phyloP scores from a whole-genome alignment of 2,329 filamentous ascomycete genomes.

The Tricladium varicosporioides region DNA sequence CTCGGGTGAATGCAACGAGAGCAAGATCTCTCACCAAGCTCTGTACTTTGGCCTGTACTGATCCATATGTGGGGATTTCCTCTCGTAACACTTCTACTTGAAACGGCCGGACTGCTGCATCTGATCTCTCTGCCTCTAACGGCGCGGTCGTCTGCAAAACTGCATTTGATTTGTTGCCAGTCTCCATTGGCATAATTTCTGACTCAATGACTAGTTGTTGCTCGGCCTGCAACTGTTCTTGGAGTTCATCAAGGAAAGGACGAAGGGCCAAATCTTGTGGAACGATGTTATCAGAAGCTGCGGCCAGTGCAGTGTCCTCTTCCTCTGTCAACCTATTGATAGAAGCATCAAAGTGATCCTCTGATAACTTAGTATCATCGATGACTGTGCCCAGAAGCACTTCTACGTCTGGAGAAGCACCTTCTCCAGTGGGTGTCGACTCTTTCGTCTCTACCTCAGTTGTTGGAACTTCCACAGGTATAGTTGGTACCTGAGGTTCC shows the following conservation, averaged over 20 bases:
- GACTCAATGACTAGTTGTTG: neutral
- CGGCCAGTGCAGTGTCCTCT: too few species aligned
- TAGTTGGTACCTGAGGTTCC: neutral
- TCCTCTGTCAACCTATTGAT: too few species aligned
- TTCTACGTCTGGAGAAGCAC: constrained; percentile 4
- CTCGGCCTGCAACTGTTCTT: neutral
- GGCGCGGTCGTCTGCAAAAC: neutral
- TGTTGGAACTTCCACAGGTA: neutral
- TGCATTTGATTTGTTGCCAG: neutral
- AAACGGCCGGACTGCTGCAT: too few species aligned
- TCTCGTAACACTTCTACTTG: neutral
- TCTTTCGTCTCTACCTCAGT: neutral
- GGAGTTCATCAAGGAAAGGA: neutral
- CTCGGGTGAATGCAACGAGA: constrained; percentile 56
- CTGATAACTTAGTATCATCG: constrained; percentile 1
- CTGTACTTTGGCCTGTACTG: constrained; percentile 54
- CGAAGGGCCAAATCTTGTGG: neutral
- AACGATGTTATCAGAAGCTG: neutral
- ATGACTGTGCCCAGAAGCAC: constrained; percentile 15
- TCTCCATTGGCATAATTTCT: neutral
- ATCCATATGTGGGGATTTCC: constrained; percentile 34
- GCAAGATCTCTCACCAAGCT: constrained; percentile 59
- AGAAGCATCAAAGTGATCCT: too few species aligned
- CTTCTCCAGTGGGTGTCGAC: neutral
- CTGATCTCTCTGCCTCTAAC: too few species aligned